phyloP scores from a whole-genome alignment of 2,329 filamentous ascomycete genomes.

The Alternaria sp. region DNA sequence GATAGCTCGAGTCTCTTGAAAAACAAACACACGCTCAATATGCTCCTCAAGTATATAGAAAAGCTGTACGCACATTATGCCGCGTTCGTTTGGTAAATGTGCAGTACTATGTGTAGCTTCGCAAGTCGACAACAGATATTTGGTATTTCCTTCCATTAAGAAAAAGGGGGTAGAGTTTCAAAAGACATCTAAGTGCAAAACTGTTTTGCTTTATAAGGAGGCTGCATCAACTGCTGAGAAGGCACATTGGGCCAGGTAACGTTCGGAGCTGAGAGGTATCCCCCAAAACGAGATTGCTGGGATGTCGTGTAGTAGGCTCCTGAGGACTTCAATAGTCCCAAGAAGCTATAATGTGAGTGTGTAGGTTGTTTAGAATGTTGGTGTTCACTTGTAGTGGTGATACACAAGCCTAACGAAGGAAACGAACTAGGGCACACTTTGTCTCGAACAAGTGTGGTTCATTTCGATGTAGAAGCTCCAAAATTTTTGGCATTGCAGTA shows the following conservation, averaged over 20 bases:
- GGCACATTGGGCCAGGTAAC: background rate
- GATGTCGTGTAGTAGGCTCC: background rate
- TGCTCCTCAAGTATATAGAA: background rate
- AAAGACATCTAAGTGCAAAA: background rate
- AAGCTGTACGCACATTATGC: background rate
- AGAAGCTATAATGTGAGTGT: no score
- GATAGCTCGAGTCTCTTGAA: background rate
- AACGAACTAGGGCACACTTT: background rate
- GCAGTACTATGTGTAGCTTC: background rate
- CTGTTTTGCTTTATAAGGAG: background rate
- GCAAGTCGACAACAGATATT: background rate
- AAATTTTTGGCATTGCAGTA: no score
- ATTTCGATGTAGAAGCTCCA: no score
- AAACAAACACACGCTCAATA: background rate
- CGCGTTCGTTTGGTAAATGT: background rate
- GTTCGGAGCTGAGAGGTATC: background rate
- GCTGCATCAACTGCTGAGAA: background rate
- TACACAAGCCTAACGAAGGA: background rate
- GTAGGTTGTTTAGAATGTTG: background rate
- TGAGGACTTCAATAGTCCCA: background rate
- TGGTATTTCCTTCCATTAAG: no score
- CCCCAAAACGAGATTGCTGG: background rate
- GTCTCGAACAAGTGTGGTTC: background rate
- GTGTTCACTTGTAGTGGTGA: background rate
- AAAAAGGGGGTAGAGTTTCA: background rate